Percentiles rank a stretch among this genome's conserved stretches.
Evolutionary conservation across 768 basidiomycete species (phyloP).

Genomic region (Kwoniella bestiolae): DNA sequence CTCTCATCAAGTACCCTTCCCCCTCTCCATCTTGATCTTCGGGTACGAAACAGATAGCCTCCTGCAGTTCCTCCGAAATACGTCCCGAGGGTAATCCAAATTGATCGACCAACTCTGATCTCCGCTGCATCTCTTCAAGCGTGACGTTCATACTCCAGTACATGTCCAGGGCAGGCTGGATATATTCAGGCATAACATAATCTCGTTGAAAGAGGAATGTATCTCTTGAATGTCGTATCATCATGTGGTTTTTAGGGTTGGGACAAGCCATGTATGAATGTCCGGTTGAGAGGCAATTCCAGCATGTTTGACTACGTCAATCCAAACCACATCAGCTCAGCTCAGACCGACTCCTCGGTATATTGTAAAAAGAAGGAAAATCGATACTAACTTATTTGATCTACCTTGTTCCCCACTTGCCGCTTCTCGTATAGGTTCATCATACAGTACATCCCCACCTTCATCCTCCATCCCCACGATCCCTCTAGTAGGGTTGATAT

Average conservation of each 20-base stretch:
- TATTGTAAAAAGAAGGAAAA: neutral
- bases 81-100: slow-evolving; percentile 27
- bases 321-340: slow-evolving; percentile 3
- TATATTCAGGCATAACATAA: slow-evolving; percentile 17
- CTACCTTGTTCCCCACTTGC: neutral
- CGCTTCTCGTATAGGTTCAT: slow-evolving; percentile 8
- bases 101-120: slow-evolving; percentile 26
- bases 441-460: slow-evolving; percentile 19
- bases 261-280: slow-evolving; percentile 38
- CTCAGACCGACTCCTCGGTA: too few species aligned
- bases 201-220: slow-evolving; percentile 18
- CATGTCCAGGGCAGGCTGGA: slow-evolving; percentile 8
- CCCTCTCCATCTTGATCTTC: slow-evolving; percentile 9
- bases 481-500: slow-evolving; percentile 4
- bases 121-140: slow-evolving; percentile 26
- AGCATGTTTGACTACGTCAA: slow-evolving; percentile 35
- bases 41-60: slow-evolving; percentile 37
- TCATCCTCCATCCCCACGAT: neutral
- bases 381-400: neutral
- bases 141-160: slow-evolving; percentile 29
- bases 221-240: slow-evolving; percentile 32
- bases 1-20: neutral
- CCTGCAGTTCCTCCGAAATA: slow-evolving; percentile 31
- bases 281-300: slow-evolving; percentile 44
- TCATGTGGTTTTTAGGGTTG: slow-evolving; percentile 32